Evolutionary conservation across 768 basidiomycete genomes (phyloP).

Genomic region (Collybia sp.): DNA sequence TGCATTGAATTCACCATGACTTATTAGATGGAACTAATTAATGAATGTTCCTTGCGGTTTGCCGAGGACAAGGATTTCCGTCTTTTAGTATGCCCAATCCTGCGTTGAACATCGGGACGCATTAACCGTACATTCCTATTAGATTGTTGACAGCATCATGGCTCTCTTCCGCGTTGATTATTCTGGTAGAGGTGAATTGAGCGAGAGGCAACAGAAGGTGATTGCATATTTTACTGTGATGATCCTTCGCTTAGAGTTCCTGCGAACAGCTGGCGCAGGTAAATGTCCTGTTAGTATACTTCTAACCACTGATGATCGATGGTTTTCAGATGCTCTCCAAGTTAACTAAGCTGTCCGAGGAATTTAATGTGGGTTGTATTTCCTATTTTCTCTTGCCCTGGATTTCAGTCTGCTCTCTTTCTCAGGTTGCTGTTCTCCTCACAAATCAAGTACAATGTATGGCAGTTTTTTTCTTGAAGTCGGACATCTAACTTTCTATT

Average conservation of each 20-base stretch:
- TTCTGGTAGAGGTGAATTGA: constrained; percentile 89
- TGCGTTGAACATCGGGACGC: not conserved
- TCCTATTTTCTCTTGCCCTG: constrained; percentile 2
- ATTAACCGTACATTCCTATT: constrained; percentile 9
- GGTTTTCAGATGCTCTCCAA: constrained; percentile 77
- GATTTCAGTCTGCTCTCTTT: constrained; percentile 9
- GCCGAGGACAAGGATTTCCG: constrained; percentile 86
- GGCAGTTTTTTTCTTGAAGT: constrained; percentile 8
- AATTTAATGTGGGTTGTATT: constrained; percentile 62
- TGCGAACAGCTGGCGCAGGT: constrained; percentile 75
- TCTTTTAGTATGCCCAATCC: constrained; percentile 45
- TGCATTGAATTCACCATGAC: constrained; percentile 3
- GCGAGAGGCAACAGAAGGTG: constrained; percentile 91
- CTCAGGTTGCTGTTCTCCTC: constrained; percentile 76
- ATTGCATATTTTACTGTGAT: not conserved
- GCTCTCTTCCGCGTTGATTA: constrained; percentile 93
- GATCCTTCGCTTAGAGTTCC: constrained; percentile 6
- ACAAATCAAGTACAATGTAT: constrained; percentile 92
- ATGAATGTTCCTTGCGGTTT: constrained; percentile 82
- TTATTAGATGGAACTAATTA: constrained; percentile 82
- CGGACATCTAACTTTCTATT: not conserved
- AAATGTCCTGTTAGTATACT: not conserved
- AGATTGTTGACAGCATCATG: constrained; percentile 98
- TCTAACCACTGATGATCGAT: not conserved
- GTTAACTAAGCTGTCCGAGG: constrained; percentile 87